phyloP scores from a whole-genome alignment of 2,329 filamentous ascomycete genomes.

The Penicillium sclerotigenum region DNA sequence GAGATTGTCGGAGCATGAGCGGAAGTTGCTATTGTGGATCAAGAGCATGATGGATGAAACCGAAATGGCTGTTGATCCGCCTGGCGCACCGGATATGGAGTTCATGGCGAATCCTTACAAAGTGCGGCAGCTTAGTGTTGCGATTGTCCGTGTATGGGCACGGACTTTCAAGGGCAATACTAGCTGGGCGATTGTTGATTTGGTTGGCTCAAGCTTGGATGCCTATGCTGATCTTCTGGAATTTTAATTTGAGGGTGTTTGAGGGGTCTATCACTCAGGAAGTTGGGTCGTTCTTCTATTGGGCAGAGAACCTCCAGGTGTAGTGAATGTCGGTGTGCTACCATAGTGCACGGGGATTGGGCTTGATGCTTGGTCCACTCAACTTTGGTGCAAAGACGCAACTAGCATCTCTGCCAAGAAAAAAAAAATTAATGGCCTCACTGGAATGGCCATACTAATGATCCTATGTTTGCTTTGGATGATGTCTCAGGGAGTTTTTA shows the following conservation, averaged over 20 bases:
- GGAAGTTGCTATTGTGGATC: conserved; percentile 48
- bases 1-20: conserved; percentile 46
- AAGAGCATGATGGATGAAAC: conserved; percentile 51
- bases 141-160: conserved; percentile 49
- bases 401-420: conserved; percentile 4
- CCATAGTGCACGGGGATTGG: not conserved
- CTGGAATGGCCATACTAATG: conserved; percentile 16
- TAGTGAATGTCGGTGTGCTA: not conserved
- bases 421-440: conserved; percentile 1
- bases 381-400: conserved; percentile 11
- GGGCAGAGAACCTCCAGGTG: not conserved
- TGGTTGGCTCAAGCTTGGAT: conserved; percentile 47
- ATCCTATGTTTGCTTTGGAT: conserved; percentile 17
- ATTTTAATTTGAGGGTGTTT: conserved; percentile 1
- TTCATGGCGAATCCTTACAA: conserved; percentile 45
- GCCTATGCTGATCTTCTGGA: conserved; percentile 48
- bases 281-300: not conserved
- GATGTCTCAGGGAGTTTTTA: conserved; percentile 27
- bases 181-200: conserved; percentile 49
- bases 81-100: conserved; percentile 39
- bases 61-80: conserved; percentile 44
- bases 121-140: conserved; percentile 46
- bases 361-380: not conserved
- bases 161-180: conserved; percentile 49
- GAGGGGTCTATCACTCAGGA: not conserved